Conservation (phyloP, 2,329 filamentous ascomycete genomes). For the Cordyceps cateniannulata region DNA sequence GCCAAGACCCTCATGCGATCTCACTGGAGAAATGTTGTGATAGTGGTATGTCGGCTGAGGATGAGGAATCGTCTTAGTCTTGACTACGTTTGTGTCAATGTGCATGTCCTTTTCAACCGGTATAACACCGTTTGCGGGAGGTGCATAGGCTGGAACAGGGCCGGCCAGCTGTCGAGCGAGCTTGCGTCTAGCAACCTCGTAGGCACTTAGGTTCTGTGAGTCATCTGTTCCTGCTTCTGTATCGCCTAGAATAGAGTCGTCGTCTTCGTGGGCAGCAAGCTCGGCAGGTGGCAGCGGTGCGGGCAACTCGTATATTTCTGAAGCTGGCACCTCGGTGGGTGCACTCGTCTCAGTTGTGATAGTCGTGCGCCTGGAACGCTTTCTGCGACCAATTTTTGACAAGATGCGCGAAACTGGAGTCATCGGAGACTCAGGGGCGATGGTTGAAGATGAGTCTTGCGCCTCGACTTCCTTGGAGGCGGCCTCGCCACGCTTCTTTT, state of each 20-base stretch:
- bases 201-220: conserved; percentile 36
- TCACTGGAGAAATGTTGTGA: conserved; percentile 16
- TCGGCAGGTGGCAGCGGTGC: conserved; percentile 41
- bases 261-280: conserved; percentile 37
- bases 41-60: background rate
- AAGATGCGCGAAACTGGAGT: conserved; percentile 26
- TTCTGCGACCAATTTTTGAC: conserved; percentile 35
- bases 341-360: conserved; percentile 20
- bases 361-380: conserved; percentile 22
- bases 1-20: conserved; percentile 18
- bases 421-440: conserved; percentile 21
- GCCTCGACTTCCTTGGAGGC: conserved; percentile 24
- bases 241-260: conserved; percentile 32
- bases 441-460: conserved; percentile 31
- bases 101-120: conserved; percentile 25
- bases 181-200: conserved; percentile 45
- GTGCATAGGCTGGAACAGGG: conserved; percentile 42
- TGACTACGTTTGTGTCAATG: conserved; percentile 15
- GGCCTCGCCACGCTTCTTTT: conserved; percentile 22
- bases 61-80: conserved; percentile 16
- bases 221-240: conserved; percentile 36
- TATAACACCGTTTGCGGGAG: conserved; percentile 26
- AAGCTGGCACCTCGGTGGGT: conserved; percentile 31
- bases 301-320: conserved; percentile 47
- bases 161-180: conserved; percentile 45